phyloP scores from a whole-genome alignment of 768 basidiomycete genomes.

The Cystofilobasidium bisporidii region DNA sequence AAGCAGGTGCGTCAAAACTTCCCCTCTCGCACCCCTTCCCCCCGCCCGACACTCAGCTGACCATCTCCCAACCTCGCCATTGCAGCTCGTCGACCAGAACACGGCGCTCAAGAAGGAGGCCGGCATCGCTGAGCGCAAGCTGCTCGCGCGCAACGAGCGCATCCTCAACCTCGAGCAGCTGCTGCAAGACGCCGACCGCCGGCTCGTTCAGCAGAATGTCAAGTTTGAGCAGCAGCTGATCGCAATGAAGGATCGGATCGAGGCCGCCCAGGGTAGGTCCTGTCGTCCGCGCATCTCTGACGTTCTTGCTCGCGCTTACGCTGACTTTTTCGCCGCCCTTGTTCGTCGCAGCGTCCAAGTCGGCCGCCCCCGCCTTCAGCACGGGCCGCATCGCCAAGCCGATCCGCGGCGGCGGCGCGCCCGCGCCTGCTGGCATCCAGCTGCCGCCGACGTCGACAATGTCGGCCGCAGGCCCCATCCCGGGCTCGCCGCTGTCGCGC shows the following conservation, averaged over 20 bases:
- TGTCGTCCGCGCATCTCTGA: neutral
- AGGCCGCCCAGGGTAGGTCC: constrained; percentile 75
- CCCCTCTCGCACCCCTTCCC: neutral
- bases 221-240: constrained; percentile 91
- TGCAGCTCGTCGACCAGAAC: constrained; percentile 94
- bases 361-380: constrained; percentile 55
- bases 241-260: constrained; percentile 79
- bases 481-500: constrained; percentile 34
- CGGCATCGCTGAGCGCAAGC: constrained; percentile 89
- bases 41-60: too few species aligned
- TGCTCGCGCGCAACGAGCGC: constrained; percentile 90
- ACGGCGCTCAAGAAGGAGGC: constrained; percentile 94
- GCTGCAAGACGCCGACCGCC: constrained; percentile 85
- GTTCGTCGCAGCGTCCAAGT: constrained; percentile 27
- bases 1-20: constrained; percentile 66
- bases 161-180: constrained; percentile 92
- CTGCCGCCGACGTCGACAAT: constrained; percentile 22
- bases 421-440: neutral
- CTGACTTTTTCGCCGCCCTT: constrained; percentile 16
- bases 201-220: constrained; percentile 83
- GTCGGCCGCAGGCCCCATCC: neutral
- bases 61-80: neutral
- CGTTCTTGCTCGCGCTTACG: neutral
- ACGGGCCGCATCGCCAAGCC: constrained; percentile 97
- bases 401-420: constrained; percentile 74